phyloP scores from a whole-genome alignment of 1,139 yeast species.

The Meyerozyma athensensis region DNA sequence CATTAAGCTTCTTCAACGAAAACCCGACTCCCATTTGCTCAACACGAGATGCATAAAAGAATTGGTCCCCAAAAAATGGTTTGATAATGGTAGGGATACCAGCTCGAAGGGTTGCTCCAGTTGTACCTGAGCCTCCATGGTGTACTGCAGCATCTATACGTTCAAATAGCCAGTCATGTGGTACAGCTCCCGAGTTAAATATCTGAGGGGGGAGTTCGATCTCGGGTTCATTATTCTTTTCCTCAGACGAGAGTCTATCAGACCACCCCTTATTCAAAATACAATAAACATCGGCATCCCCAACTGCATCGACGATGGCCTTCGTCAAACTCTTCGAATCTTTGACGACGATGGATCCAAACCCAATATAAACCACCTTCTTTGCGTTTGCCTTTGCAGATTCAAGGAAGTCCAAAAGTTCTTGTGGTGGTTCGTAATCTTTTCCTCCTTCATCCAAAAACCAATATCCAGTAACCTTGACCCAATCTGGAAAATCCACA shows the following conservation, averaged over 20 bases:
- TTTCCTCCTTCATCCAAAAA: constrained; percentile 68
- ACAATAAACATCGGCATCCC: constrained; percentile 76
- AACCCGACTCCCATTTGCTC: constrained; percentile 92
- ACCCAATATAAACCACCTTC: constrained; percentile 85
- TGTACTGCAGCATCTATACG: constrained; percentile 91
- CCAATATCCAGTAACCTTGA: constrained; percentile 95
- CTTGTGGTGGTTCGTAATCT: constrained; percentile 62
- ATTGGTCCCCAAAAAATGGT: constrained; percentile 96
- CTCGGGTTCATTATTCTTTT: constrained; percentile 33
- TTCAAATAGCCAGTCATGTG: constrained; percentile 94
- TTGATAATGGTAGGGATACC: constrained; percentile 88
- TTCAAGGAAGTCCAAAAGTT: constrained; percentile 56
- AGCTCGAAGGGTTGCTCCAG: constrained; percentile 84
- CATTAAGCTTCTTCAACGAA: constrained; percentile 62
- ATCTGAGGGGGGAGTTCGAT: constrained; percentile 65
- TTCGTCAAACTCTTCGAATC: constrained; percentile 74
- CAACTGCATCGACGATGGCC: constrained; percentile 75
- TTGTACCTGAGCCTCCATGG: constrained; percentile 97
- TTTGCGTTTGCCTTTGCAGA: constrained; percentile 56
- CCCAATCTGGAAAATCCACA: constrained; percentile 92
- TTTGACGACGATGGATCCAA: constrained; percentile 90
- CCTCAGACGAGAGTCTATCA: constrained; percentile 49
- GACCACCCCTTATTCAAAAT: constrained; percentile 95
- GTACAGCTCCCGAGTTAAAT: constrained; percentile 65
- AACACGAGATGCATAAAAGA: constrained; percentile 79